Percentiles rank a stretch among this genome's conserved stretches.
Conservation (phyloP, 805 yeast genomes). For the Pichia sporocuriosa region DNA sequence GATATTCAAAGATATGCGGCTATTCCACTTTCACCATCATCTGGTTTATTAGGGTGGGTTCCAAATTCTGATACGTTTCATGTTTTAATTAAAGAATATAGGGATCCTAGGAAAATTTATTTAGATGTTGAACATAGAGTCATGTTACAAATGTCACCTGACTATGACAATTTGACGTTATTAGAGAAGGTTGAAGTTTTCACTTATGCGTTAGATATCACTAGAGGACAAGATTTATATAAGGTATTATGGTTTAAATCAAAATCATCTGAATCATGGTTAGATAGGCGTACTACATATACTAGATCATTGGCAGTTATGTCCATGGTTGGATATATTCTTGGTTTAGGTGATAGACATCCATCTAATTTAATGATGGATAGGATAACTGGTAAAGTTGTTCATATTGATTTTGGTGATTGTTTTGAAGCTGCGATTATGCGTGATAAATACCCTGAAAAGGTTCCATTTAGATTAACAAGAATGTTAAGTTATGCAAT, state of each 20-base stretch:
- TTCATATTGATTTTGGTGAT: conserved; percentile 98
- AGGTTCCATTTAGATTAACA: conserved; percentile 94
- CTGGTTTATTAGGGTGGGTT: conserved; percentile 97
- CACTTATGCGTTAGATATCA: conserved; percentile 90
- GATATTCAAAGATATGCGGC: conserved; percentile 91
- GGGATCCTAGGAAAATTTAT: conserved; percentile 85
- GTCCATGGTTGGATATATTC: conserved; percentile 97
- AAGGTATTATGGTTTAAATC: conserved; percentile 95
- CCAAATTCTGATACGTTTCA: conserved; percentile 97
- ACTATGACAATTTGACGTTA: conserved; percentile 81
- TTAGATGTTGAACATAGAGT: conserved; percentile 91
- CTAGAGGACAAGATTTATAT: conserved; percentile 93
- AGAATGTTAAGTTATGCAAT: conserved; percentile 96
- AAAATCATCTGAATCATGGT: conserved; percentile 94
- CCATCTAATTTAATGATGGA: conserved; percentile 96
- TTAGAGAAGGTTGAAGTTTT: conserved; percentile 94
- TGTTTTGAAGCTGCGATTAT: conserved; percentile 97
- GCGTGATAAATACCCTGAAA: conserved; percentile 95
- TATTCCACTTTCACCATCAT: conserved; percentile 91
- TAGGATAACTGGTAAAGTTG: conserved; percentile 87
- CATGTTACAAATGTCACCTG: conserved; percentile 97
- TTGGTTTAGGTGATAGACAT: conserved; percentile 96
- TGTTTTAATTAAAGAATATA: conserved; percentile 81
- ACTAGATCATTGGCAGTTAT: conserved; percentile 94
- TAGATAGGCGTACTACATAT: conserved; percentile 92